Evolutionary conservation across 129 eudicot genomes (phyloP).

Genomic region (Chrysanthemum seticuspe): DNA sequence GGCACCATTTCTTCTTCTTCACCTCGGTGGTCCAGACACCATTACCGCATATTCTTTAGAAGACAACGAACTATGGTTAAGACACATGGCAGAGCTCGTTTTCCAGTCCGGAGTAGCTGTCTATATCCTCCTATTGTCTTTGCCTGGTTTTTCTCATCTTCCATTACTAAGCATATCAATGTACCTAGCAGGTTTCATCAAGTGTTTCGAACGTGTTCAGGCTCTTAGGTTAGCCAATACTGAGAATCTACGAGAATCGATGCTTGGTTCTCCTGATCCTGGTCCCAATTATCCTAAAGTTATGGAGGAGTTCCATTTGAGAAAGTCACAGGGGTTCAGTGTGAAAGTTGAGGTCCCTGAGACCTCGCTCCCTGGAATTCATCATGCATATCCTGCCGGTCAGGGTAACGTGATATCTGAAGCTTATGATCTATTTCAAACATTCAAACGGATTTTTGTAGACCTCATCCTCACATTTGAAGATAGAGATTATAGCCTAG

Average conservation of each 20-base stretch:
- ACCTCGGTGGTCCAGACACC: constrained; percentile 48
- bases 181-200: constrained; percentile 35
- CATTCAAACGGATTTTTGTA: too few species aligned
- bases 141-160: constrained; percentile 24
- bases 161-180: constrained; percentile 20
- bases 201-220: constrained; percentile 42
- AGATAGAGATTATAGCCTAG: too few species aligned
- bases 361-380: too few species aligned
- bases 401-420: too few species aligned
- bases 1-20: constrained; percentile 40
- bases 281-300: constrained; percentile 39
- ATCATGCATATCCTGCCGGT: too few species aligned
- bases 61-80: constrained; percentile 49
- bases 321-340: too few species aligned
- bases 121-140: constrained; percentile 36
- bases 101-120: constrained; percentile 26
- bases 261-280: constrained; percentile 44
- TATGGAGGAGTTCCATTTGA: too few species aligned
- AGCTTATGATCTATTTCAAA: too few species aligned
- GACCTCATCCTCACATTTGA: too few species aligned
- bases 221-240: constrained; percentile 38
- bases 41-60: constrained; percentile 44
- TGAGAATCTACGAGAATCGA: constrained; percentile 35
- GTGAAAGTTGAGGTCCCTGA: too few species aligned
- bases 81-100: constrained; percentile 33